Percentiles rank a stretch among this genome's conserved stretches.
phyloP scores from a whole-genome alignment of 495 filamentous ascomycete species.

The Neurospora cerealis region DNA sequence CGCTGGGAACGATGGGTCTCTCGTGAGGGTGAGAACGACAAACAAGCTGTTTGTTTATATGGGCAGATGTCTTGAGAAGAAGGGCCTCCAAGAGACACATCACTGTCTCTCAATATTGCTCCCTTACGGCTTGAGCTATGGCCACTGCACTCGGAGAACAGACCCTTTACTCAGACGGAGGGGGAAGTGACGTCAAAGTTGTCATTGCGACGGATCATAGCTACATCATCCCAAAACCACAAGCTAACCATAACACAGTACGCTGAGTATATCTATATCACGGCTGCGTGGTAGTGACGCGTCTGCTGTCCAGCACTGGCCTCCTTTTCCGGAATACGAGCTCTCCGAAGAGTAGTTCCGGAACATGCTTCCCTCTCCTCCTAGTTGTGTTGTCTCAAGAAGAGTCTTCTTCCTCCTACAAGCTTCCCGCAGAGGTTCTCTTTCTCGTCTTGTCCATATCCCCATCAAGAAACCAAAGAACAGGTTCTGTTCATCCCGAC shows the following conservation, averaged over 20 bases:
- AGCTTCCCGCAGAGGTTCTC: background rate
- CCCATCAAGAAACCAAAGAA: background rate
- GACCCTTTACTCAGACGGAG: background rate
- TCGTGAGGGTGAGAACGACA: background rate
- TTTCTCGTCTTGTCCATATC: background rate
- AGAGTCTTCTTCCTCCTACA: background rate
- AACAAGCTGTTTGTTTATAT: background rate
- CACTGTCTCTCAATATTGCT: background rate
- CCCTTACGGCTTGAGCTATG: background rate
- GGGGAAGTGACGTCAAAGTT: background rate
- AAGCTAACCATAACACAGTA: background rate
- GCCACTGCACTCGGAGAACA: background rate
- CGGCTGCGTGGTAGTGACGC: background rate
- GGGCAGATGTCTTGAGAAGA: background rate
- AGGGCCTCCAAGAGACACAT: background rate
- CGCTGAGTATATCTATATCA: background rate
- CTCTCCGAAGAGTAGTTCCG: background rate
- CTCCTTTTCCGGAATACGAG: background rate
- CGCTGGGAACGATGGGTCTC: background rate
- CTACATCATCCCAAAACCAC: background rate
- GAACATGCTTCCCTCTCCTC: background rate
- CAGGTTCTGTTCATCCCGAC: background rate
- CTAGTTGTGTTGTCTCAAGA: background rate
- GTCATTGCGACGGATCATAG: background rate
- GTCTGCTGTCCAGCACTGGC: background rate